A percentile compares a stretch with the other conserved stretches of the same genome.
phyloP scores from a whole-genome alignment of 805 yeast species.

The Pichia gijzeniarum region DNA sequence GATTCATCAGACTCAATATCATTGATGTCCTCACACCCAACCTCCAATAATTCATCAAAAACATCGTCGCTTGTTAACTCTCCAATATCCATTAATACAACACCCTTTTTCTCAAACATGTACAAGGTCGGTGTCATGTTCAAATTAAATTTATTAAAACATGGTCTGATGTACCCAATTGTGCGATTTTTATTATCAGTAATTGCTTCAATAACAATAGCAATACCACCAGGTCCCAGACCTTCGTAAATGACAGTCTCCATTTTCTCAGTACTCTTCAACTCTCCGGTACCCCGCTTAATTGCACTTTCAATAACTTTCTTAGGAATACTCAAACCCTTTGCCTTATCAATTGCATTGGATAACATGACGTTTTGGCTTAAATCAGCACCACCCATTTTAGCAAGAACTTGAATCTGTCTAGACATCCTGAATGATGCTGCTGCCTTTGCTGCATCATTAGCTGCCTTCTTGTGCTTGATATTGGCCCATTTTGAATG shows the following conservation, averaged over 20 bases:
- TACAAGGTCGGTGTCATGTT: constrained; percentile 71
- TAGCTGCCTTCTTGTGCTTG: constrained; percentile 88
- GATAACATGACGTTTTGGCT: constrained; percentile 52
- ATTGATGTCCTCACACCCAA: constrained; percentile 70
- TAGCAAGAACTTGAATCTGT: constrained; percentile 69
- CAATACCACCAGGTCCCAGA: constrained; percentile 87
- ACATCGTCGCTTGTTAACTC: constrained; percentile 47
- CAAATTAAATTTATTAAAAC: constrained; percentile 58
- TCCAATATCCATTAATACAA: constrained; percentile 46
- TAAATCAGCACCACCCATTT: constrained; percentile 65
- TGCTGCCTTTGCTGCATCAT: constrained; percentile 72
- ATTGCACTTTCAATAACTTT: constrained; percentile 83
- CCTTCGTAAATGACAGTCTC: constrained; percentile 75
- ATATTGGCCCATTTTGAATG: constrained; percentile 96
- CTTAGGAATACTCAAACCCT: constrained; percentile 69
- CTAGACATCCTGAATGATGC: constrained; percentile 66
- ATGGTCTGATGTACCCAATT: constrained; percentile 64
- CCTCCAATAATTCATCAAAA: constrained; percentile 68
- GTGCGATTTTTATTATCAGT: constrained; percentile 89
- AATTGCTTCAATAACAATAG: constrained; percentile 75
- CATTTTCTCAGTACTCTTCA: constrained; percentile 36
- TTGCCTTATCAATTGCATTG: constrained; percentile 73
- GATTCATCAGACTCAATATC: constrained; percentile 19
- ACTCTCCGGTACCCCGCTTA: constrained; percentile 73
- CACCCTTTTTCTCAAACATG: constrained; percentile 75